Evolutionary conservation across 495 filamentous ascomycete species (phyloP).

Genomic region (Penicillium bovifimosum): DNA sequence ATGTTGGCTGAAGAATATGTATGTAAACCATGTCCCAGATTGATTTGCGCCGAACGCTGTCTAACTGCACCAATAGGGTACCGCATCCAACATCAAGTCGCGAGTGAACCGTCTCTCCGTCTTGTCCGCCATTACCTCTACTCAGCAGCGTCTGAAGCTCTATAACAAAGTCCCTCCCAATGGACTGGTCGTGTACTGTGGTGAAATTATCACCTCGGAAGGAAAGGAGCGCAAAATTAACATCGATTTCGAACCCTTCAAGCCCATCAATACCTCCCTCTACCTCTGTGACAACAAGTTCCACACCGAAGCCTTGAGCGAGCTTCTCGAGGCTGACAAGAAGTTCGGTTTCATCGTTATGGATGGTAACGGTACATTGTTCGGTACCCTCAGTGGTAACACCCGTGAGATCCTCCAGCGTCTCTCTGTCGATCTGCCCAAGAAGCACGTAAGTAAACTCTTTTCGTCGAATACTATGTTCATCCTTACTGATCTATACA

Average conservation of each 20-base stretch:
- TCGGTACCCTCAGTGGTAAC: constrained; percentile 94
- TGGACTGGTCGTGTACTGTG: constrained; percentile 96
- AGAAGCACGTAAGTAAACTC: constrained; percentile 68
- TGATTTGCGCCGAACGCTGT: neutral
- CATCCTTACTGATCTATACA: constrained; percentile 1
- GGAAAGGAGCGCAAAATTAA: constrained; percentile 99
- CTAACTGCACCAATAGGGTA: constrained; percentile 55
- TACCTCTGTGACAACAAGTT: constrained; percentile 99
- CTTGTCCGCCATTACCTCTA: constrained; percentile 95
- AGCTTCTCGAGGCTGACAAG: constrained; percentile 95
- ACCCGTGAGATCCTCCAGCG: constrained; percentile 97
- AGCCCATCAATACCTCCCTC: constrained; percentile 98
- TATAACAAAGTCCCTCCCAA: constrained; percentile 98
- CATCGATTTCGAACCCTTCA: constrained; percentile 99
- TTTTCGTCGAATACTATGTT: neutral
- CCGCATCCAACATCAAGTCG: constrained; percentile 98
- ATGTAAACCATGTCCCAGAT: constrained; percentile 29
- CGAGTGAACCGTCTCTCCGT: constrained; percentile 98
- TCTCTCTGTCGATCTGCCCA: constrained; percentile 92
- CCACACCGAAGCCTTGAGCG: constrained; percentile 93
- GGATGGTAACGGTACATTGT: constrained; percentile 97
- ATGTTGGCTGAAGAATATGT: constrained; percentile 99
- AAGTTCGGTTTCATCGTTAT: constrained; percentile 99
- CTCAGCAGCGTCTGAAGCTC: constrained; percentile 95
- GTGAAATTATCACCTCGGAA: constrained; percentile 98